phyloP scores from a whole-genome alignment of 1,284 basidiomycete species.

The Chondrostereum purpureum region DNA sequence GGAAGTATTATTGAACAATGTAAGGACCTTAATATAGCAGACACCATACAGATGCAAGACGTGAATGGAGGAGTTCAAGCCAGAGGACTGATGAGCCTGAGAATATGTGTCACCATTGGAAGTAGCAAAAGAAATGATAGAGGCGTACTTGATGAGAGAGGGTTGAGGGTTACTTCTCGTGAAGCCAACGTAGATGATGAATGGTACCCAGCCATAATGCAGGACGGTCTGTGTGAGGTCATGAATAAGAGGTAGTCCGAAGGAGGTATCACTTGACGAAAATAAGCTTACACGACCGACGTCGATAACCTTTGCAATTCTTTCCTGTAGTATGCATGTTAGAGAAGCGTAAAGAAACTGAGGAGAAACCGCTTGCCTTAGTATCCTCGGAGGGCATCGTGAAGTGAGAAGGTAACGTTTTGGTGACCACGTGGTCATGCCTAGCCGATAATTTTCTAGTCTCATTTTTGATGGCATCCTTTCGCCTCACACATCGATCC shows the following conservation, averaged over 20 bases:
- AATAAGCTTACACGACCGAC: conserved; percentile 61
- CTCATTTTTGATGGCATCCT: conserved; percentile 12
- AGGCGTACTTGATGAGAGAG: conserved; percentile 84
- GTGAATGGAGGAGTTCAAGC: conserved; percentile 44
- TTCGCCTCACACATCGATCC: not conserved
- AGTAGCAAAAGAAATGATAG: conserved; percentile 4
- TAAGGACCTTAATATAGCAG: conserved; percentile 15
- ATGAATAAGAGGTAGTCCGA: conserved; percentile 1
- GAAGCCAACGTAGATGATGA: conserved; percentile 92
- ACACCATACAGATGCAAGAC: conserved; percentile 10
- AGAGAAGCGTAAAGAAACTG: conserved; percentile 1
- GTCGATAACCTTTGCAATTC: conserved; percentile 73
- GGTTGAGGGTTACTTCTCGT: conserved; percentile 85
- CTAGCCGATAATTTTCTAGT: conserved; percentile 3
- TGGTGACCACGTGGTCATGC: conserved; percentile 16
- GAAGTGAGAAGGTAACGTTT: conserved; percentile 16
- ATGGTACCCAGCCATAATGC: conserved; percentile 90
- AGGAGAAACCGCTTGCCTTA: conserved; percentile 44
- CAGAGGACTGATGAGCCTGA: conserved; percentile 82
- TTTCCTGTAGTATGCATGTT: conserved; percentile 45
- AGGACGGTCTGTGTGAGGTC: conserved; percentile 66
- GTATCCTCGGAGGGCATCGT: conserved; percentile 82
- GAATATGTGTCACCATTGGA: conserved; percentile 14
- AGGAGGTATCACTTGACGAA: conserved; percentile 4
- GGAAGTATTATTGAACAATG: not conserved